Evolutionary conservation across 106 monocot genomes (phyloP).

Genomic region (Gastrodia elata): DNA sequence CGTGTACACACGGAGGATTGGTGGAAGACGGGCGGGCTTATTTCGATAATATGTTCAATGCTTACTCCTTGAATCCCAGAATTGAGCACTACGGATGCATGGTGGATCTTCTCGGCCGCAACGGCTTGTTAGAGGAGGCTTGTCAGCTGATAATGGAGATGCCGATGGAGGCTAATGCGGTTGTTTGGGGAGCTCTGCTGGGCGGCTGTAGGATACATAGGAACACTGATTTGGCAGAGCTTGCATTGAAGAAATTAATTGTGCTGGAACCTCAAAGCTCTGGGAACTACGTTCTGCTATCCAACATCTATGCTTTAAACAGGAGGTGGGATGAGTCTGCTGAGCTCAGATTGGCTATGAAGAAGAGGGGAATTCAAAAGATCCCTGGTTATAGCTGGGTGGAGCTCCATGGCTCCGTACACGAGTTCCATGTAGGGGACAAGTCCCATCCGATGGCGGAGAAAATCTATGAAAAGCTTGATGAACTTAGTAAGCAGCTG

Average conservation of each 20-base stretch:
- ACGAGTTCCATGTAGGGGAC: conserved; percentile 68
- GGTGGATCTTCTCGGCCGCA: conserved; percentile 66
- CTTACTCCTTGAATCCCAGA: conserved; percentile 39
- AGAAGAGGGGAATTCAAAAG: conserved; percentile 44
- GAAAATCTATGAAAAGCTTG: conserved; percentile 36
- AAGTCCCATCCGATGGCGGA: conserved; percentile 35
- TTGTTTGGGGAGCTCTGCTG: conserved; percentile 75
- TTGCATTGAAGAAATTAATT: conserved; percentile 44
- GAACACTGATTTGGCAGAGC: conserved; percentile 36
- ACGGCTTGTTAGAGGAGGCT: conserved; percentile 63
- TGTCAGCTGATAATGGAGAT: conserved; percentile 45
- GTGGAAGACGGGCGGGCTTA: conserved; percentile 53
- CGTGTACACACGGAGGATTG: conserved; percentile 59
- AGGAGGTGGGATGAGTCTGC: conserved; percentile 63
- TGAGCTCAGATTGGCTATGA: conserved; percentile 49
- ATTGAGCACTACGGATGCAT: conserved; percentile 84
- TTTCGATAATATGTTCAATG: conserved; percentile 37
- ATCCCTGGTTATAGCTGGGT: conserved; percentile 64
- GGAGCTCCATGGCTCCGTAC: conserved; percentile 44
- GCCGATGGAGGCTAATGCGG: conserved; percentile 65
- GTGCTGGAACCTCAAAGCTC: conserved; percentile 56
- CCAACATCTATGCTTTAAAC: conserved; percentile 52
- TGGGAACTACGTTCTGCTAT: conserved; percentile 69
- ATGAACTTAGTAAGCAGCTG: conserved; percentile 35
- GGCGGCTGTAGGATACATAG: conserved; percentile 49